A percentile compares a stretch with the other conserved stretches of the same genome.
These are phyloP conservation scores for Platanthera guangdongensis DNA, from an alignment of 106 monocot species.

Conservation along the genomic window DNA sequence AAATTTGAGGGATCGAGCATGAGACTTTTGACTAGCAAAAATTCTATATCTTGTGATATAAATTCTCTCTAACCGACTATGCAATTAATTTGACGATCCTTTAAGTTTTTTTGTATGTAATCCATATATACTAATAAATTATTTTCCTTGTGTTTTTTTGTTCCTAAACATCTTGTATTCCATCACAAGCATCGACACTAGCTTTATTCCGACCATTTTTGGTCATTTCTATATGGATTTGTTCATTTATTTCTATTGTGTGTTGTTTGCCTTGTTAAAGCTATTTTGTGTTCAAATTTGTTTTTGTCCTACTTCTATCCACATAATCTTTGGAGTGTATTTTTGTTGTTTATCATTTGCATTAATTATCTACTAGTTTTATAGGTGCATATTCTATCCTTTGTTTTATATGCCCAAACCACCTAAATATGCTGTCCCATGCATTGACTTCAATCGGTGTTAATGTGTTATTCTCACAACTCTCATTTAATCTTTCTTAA, in stretches of 20 bases:
- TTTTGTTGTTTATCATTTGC: neutral
- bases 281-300: neutral
- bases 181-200: neutral
- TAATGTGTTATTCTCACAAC: neutral
- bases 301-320: neutral
- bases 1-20: neutral
- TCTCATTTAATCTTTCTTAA: neutral
- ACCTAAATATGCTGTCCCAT: neutral
- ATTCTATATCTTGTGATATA: neutral
- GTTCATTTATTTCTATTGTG: neutral
- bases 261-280: neutral
- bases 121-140: too few relatives aligned
- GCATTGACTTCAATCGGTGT: neutral
- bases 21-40: neutral
- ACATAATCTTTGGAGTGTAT: neutral
- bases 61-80: neutral
- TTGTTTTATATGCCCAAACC: neutral
- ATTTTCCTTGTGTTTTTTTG: neutral
- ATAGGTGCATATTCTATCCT: neutral
- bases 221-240: neutral
- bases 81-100: neutral
- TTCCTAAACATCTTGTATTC: neutral
- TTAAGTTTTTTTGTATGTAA: neutral
- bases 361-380: neutral
- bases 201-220: neutral